Evolutionary conservation across 495 filamentous ascomycete species (phyloP), one percentile per base, ranked within the genome.

Genomic region (Staphylotrichum tortipilum): DNA sequence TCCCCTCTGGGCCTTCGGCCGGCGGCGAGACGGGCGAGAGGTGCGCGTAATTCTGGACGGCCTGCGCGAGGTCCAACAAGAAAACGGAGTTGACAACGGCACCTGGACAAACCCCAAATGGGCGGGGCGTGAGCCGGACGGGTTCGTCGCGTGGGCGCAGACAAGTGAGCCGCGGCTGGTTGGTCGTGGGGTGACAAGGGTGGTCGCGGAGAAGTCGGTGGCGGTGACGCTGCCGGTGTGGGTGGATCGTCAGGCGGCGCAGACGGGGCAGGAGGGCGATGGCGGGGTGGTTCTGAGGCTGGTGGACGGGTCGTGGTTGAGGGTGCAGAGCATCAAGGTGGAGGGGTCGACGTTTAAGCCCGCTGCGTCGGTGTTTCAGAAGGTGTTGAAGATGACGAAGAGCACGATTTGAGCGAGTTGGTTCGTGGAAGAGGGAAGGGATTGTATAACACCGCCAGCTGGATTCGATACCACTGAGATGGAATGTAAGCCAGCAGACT

Each of bases 301-400:
- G 35, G 7, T 10, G 22, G 17, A 40, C 30, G 42, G 35, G 41
- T 30, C 49, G 53, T 28, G 46, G 52, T 22, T 58, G 38, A 55
- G 60, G 22, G 36, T 71, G 15, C 47, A 53, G 11, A 43, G 9
- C 2, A 47, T 71, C 24, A 68, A 67, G 51, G 60, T 66, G 2
- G 68, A 73, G 43, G 66, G 69, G 1, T 33, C 36, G 36, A 41
- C 36, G 1, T 46, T 37, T 19, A 52, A 52, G 34, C 50, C 50
- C 3, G 50, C 50, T 7, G 15, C 17, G 7, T 17, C 2, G 5
- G 50, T 52, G 3, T 28, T 52, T 8, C 17, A 31, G n/a, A 14
- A 31, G 34, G 12, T 28, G 10, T 28, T 28, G 26, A 5, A 28
- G 10, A 28, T 1, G 26, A n/a, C n/a, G n/a, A n/a, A n/a, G n/a